Evolutionary conservation across 495 filamentous ascomycete genomes (phyloP).

Genomic region (Staphylotrichum tortipilum): DNA sequence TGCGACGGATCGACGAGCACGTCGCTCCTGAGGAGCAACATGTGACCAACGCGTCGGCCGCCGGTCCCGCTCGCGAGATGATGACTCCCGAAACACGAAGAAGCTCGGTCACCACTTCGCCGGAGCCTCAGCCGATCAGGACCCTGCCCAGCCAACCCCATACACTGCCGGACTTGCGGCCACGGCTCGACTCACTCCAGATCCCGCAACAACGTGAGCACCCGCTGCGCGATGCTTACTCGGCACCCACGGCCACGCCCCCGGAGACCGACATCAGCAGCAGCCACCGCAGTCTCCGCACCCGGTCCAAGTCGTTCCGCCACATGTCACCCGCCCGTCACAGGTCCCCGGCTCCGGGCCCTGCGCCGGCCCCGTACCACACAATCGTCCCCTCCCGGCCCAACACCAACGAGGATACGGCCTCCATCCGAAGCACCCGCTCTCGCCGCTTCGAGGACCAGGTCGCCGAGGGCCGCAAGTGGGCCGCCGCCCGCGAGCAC

Average conservation of each 20-base stretch:
- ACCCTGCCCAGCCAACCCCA: neutral
- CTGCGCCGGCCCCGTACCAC: too few species aligned
- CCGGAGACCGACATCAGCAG: neutral
- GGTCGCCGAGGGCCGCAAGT: slow-evolving; percentile 11
- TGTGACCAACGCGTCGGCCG: too few species aligned
- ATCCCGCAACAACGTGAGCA: neutral
- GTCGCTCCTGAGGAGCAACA: neutral
- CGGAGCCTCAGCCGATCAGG: neutral
- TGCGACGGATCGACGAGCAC: slow-evolving; percentile 18
- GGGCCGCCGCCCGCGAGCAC: slow-evolving; percentile 9
- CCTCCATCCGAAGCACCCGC: slow-evolving; percentile 4
- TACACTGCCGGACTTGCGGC: neutral
- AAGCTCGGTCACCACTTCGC: neutral
- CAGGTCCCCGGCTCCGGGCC: too few species aligned
- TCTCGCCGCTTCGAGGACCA: slow-evolving; percentile 11
- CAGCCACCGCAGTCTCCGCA: neutral
- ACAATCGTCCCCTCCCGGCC: neutral
- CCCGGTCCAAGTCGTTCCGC: neutral
- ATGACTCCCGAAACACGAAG: neutral
- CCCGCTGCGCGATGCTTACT: neutral
- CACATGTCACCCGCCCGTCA: neutral
- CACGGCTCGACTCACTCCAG: neutral
- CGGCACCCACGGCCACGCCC: neutral
- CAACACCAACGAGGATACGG: neutral
- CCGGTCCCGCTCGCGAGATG: neutral